These are phyloP conservation scores for Iris macrosiphon DNA, from an alignment of 106 monocot genomes.

Conservation along the genomic window DNA sequence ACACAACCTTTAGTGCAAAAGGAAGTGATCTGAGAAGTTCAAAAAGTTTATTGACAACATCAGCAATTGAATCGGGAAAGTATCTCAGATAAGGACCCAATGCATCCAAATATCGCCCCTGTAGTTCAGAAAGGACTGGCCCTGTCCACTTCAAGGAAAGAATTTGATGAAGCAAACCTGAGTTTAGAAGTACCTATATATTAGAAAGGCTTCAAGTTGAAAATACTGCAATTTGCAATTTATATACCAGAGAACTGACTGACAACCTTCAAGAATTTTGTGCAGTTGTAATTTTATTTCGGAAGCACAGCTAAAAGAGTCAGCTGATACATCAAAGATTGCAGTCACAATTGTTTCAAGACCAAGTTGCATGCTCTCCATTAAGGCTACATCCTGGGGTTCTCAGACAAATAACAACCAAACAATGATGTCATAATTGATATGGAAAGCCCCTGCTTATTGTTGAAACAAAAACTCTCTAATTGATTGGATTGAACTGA, in stretches of 20 bases:
- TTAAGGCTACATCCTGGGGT: conserved; percentile 53
- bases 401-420: not conserved
- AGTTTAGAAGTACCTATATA: conserved; percentile 7
- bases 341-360: conserved; percentile 69
- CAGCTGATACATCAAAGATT: conserved; percentile 58
- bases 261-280: conserved; percentile 73
- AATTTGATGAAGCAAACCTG: conserved; percentile 80
- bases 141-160: conserved; percentile 71
- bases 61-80: conserved; percentile 57
- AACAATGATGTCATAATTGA: not conserved
- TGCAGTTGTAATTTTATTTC: conserved; percentile 53
- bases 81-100: conserved; percentile 79
- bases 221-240: not conserved
- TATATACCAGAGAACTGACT: not conserved
- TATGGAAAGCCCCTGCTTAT: not conserved
- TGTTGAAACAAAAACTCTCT: not conserved
- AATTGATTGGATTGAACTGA: not conserved
- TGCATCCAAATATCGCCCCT: conserved; percentile 77
- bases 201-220: conserved; percentile 6
- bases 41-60: conserved; percentile 92
- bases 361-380: conserved; percentile 78
- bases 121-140: conserved; percentile 55
- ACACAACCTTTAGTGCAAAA: conserved; percentile 32
- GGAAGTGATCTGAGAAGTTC: conserved; percentile 90
- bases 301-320: conserved; percentile 13